Evolutionary conservation across 2,329 filamentous ascomycete species (phyloP).

Genomic region (Alternaria solani): DNA sequence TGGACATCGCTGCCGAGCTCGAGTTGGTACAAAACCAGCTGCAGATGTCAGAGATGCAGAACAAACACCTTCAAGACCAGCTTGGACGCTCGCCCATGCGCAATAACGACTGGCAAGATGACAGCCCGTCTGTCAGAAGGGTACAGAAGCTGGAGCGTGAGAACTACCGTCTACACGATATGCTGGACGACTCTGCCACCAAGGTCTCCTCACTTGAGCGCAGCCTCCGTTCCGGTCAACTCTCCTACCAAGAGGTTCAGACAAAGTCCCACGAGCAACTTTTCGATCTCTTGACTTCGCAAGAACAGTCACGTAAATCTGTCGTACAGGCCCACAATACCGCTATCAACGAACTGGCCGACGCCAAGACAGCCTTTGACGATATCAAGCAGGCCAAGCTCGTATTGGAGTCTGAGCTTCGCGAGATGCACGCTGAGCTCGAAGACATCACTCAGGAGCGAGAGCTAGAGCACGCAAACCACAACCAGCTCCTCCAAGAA

Average conservation of each 20-base stretch:
- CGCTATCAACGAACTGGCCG: constrained; percentile 82
- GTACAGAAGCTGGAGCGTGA: constrained; percentile 92
- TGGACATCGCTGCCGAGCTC: constrained; percentile 89
- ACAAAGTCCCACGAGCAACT: constrained; percentile 94
- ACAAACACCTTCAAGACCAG: constrained; percentile 88
- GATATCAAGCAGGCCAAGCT: constrained; percentile 83
- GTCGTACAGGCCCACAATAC: constrained; percentile 86
- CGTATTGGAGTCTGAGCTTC: constrained; percentile 82
- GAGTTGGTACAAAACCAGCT: constrained; percentile 94
- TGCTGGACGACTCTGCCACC: constrained; percentile 91
- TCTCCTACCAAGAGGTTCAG: constrained; percentile 90
- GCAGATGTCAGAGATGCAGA: constrained; percentile 94
- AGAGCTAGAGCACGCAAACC: constrained; percentile 87
- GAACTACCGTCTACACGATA: constrained; percentile 89
- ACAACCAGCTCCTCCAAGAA: constrained; percentile 87
- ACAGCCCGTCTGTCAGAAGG: constrained; percentile 79
- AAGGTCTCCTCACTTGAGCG: constrained; percentile 91
- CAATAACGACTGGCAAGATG: constrained; percentile 72
- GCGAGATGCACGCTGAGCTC: constrained; percentile 83
- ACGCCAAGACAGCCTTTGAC: constrained; percentile 87
- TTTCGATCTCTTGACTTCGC: constrained; percentile 88
- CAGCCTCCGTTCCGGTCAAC: constrained; percentile 83
- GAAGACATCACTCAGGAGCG: constrained; percentile 79
- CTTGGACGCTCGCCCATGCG: constrained; percentile 73
- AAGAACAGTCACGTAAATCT: constrained; percentile 85